Base-by-base conservation (phyloP, 768 basidiomycete genomes). In the Tulasnella sp. region DNA sequence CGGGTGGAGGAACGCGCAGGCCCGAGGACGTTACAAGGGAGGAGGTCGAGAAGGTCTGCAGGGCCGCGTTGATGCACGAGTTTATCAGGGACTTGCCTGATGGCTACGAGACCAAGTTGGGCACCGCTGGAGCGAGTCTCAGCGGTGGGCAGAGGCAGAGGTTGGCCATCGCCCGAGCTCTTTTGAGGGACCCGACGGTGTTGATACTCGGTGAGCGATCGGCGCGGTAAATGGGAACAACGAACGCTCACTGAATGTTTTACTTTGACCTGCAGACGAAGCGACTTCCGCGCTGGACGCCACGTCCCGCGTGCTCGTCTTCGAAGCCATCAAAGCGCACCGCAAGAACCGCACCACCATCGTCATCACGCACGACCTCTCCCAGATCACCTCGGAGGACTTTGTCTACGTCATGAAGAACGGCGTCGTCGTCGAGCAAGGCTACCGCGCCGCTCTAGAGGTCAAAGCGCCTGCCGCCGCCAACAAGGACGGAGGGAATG, bases 81-180 rank as follows among this genome's bases (percentile, higher is more conserved):
- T 99, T 95, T 79, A 84, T 97, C 5, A 80, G 82, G 17, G 91
- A 89, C 70, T 81, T 98, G n/a, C 93, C 92, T 0, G 84, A 89
- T 3, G 94, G 94, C 0, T 98, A 98, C 76, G 91, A 95, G 63
- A 96, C 95, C 0, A 80, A 83, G 36, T 80, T 98, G 2, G 92
- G 91, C 0, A 87, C 82, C 29, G 87, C 85, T 35, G 95, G 94
- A 1, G 86, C 90, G 2, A 87, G 85, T 59, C 80, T 95, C 75
- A 94, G 91, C 75, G 96, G 96, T 16, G 96, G 96, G 2, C 97
- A 98, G 83, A 87, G 87, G 76, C 96, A 99, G 81, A 81, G 96
- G 9, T 78, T 99, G 35, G 92, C 93, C 7, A 88, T 99, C 72
- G 96, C 96, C 0, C 82, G 96, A 66, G 95, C 93, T 1, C 85